Evolutionary conservation across 768 basidiomycete species (phyloP).

Genomic region (Clavaria fumosa): DNA sequence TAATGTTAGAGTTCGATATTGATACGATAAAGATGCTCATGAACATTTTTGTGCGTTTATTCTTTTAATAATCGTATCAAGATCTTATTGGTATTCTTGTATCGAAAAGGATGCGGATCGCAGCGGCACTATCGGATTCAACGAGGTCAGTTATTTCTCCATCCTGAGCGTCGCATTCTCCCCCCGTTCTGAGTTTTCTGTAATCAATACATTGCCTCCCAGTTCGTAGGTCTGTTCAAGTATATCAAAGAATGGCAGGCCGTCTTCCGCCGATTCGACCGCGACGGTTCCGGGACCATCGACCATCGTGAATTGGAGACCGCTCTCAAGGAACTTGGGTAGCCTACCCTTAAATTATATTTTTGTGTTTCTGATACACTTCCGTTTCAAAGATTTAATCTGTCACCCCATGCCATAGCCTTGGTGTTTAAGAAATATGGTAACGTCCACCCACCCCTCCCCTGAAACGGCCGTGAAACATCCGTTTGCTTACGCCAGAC

Average conservation of each 20-base stretch:
- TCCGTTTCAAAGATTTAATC: slow-evolving; percentile 33
- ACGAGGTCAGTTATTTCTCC: slow-evolving; percentile 41
- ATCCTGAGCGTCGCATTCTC: too few relatives aligned
- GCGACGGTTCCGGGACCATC: slow-evolving; percentile 71
- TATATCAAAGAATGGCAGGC: slow-evolving; percentile 85
- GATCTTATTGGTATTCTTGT: neutral
- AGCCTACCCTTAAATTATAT: slow-evolving; percentile 6
- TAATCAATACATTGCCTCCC: slow-evolving; percentile 9
- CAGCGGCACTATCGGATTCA: slow-evolving; percentile 66
- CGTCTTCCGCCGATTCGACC: slow-evolving; percentile 71
- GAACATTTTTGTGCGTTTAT: slow-evolving; percentile 52
- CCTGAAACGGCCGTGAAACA: slow-evolving; percentile 1
- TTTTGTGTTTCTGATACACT: neutral
- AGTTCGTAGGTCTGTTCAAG: slow-evolving; percentile 69
- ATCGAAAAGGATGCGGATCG: slow-evolving; percentile 44
- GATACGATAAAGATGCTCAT: slow-evolving; percentile 80
- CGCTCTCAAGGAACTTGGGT: slow-evolving; percentile 66
- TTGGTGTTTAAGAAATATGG: slow-evolving; percentile 72
- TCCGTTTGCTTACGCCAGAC: slow-evolving; percentile 30
- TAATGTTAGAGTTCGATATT: slow-evolving; percentile 52
- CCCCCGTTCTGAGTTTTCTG: too few relatives aligned
- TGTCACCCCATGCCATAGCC: slow-evolving; percentile 47
- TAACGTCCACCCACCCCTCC: slow-evolving; percentile 16
- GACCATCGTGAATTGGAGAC: slow-evolving; percentile 50
- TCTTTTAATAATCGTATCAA: neutral